Evolutionary conservation across 768 basidiomycete genomes (phyloP), one percentile per base, ranked within the genome.

Genomic region (Russula emetica): DNA sequence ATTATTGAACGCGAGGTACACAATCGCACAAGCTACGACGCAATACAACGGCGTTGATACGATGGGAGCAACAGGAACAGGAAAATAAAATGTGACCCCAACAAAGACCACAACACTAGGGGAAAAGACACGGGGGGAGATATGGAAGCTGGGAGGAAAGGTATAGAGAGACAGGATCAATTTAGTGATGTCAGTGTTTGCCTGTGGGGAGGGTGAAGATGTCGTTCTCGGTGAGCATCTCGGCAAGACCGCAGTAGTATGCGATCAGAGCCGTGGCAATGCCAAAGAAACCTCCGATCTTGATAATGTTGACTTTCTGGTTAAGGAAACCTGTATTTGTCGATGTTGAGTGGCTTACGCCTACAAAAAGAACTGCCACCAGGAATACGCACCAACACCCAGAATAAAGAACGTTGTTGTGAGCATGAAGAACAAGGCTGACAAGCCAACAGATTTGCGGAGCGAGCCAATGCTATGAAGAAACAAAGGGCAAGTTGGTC

Each of bases 401-500:
- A 84, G 76, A 18, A 83, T 62, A 47, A 79, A 47, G 75, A 82
- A 87, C 7, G 85, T 85, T 55, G 82, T 62, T 32, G 74, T 76
- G 24, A 87, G 78, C 78, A 76, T 82, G 73, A 77, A 72, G 71
- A 86, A 81, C 20, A 87, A 71, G 0, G 77, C 71, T 18, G 80
- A 72, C 22, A 86, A 74, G 40, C 78, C 79, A 45, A 85, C 44
- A 53, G 81, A 84, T 28, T 79, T 78, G 63, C 82, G 78, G 3
- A 83, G 71, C 2, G 80, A 72, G n/a, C 78, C 84, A 42, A 86
- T 55, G 44, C 82, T 83, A 55, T n/a, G 32, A 30, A 13, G 14
- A 9, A 42, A 20, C 40, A 20, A 20, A 18, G 8, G 42, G 1
- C 6, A 9, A 16, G 20, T 16, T 40, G n/a, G 14, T 28, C 18